Evolutionary conservation across 2,329 filamentous ascomycete genomes (phyloP).

Genomic region (Emergomyces orientalis): DNA sequence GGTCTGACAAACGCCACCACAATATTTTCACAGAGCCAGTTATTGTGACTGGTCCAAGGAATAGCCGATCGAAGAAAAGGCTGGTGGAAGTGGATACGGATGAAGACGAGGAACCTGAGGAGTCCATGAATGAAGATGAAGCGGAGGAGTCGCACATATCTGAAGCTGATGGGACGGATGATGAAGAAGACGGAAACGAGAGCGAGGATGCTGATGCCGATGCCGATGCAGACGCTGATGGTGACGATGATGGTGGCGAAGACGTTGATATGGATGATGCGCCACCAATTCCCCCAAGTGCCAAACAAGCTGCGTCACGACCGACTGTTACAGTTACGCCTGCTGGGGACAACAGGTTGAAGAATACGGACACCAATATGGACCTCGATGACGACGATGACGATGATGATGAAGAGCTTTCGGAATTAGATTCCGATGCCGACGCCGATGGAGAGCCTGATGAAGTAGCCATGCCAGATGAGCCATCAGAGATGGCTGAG

Average conservation of each 20-base stretch:
- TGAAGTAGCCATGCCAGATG: constrained; percentile 35
- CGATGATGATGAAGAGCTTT: constrained; percentile 43
- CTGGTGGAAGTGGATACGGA: constrained; percentile 38
- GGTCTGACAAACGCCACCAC: constrained; percentile 20
- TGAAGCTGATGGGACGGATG: constrained; percentile 26
- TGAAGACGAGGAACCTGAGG: constrained; percentile 43
- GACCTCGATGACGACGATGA: constrained; percentile 41
- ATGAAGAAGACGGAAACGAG: constrained; percentile 27
- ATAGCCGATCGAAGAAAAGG: constrained; percentile 38
- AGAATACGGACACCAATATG: constrained; percentile 41
- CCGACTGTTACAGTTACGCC: constrained; percentile 30
- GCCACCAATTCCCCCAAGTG: constrained; percentile 28
- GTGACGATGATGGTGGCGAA: constrained; percentile 25
- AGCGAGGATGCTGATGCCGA: constrained; percentile 24
- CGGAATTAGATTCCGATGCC: constrained; percentile 39
- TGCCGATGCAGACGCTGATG: constrained; percentile 25
- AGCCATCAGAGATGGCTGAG: constrained; percentile 26
- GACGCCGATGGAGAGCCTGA: constrained; percentile 43
- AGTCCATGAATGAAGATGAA: constrained; percentile 41
- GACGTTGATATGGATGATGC: constrained; percentile 40
- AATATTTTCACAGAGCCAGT: constrained; percentile 41
- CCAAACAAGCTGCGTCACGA: constrained; percentile 28
- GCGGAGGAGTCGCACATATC: constrained; percentile 22
- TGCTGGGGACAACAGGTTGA: constrained; percentile 29
- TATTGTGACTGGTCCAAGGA: constrained; percentile 38